Percentiles rank a stretch among this genome's conserved stretches.
Evolutionary conservation across 139 green algal genomes (phyloP).

Genomic region (Volvox africanus): DNA sequence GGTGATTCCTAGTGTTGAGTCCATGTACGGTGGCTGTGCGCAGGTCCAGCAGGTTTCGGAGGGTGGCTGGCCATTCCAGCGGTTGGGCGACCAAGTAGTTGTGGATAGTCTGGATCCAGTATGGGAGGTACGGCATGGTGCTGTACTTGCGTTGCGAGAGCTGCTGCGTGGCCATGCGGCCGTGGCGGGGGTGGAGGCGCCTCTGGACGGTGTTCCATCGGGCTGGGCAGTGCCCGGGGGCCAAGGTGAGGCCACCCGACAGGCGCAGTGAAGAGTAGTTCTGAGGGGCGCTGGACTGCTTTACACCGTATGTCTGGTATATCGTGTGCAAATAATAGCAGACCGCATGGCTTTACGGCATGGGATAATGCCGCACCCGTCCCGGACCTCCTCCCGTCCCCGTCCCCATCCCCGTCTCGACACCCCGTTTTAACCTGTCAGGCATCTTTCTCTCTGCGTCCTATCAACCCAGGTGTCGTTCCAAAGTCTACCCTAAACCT

Average conservation of each 20-base stretch:
- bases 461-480: neutral
- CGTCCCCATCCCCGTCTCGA: too few relatives aligned
- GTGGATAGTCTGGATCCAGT: conserved; percentile 79
- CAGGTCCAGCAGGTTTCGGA: conserved; percentile 69
- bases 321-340: too few relatives aligned
- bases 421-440: too few relatives aligned
- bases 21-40: neutral
- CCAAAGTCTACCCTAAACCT: too few relatives aligned
- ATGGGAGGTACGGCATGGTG: conserved; percentile 91
- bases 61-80: conserved; percentile 90
- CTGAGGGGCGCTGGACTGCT: too few relatives aligned
- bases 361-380: too few relatives aligned
- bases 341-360: too few relatives aligned
- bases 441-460: too few relatives aligned
- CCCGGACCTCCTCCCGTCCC: neutral
- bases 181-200: conserved; percentile 61
- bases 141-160: conserved; percentile 87
- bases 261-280: too few relatives aligned
- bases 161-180: conserved; percentile 77
- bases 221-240: conserved; percentile 64
- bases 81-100: conserved; percentile 82
- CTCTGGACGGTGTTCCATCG: conserved; percentile 51
- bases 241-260: conserved; percentile 30
- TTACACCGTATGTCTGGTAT: too few relatives aligned
- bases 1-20: neutral